Percentiles rank a stretch among this genome's conserved stretches.
Conservation (phyloP, 768 basidiomycete genomes). For the Lyophyllum atratum region DNA sequence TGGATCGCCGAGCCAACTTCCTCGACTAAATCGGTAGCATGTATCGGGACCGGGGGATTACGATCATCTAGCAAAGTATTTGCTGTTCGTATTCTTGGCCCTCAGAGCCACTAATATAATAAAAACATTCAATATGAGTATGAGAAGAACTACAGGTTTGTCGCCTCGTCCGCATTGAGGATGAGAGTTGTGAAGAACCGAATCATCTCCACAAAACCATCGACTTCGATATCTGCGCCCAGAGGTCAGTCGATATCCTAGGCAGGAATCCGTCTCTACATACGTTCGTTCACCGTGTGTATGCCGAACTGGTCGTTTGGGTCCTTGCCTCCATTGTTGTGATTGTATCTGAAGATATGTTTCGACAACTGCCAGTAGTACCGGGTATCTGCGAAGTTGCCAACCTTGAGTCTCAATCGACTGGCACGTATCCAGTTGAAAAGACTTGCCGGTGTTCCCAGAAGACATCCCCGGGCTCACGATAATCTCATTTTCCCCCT, state of each 20-base stretch:
- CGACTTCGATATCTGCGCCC: slow-evolving; percentile 45
- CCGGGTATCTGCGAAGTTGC: slow-evolving; percentile 52
- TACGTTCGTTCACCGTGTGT: slow-evolving; percentile 79
- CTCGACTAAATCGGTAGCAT: neutral
- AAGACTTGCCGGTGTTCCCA: slow-evolving; percentile 53
- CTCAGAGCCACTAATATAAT: neutral
- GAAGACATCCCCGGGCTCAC: slow-evolving; percentile 59
- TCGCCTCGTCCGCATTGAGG: slow-evolving; percentile 66
- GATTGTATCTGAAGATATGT: slow-evolving; percentile 72
- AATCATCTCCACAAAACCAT: slow-evolving; percentile 62
- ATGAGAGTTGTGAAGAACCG: slow-evolving; percentile 67
- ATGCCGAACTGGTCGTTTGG: slow-evolving; percentile 38
- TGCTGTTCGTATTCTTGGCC: neutral
- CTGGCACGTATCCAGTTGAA: neutral
- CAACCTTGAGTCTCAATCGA: neutral
- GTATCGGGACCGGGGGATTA: neutral
- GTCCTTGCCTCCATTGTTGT: slow-evolving; percentile 37
- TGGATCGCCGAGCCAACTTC: too few species aligned
- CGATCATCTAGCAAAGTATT: neutral
- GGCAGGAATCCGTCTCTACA: too few species aligned
- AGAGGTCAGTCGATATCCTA: slow-evolving; percentile 9
- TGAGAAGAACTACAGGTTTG: slow-evolving; percentile 4
- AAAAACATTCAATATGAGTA: neutral
- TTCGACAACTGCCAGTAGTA: slow-evolving; percentile 58
- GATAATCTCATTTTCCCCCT: slow-evolving; percentile 35